Conservation (phyloP, 179 eudicot genomes). For the Corrigiola litoralis region DNA sequence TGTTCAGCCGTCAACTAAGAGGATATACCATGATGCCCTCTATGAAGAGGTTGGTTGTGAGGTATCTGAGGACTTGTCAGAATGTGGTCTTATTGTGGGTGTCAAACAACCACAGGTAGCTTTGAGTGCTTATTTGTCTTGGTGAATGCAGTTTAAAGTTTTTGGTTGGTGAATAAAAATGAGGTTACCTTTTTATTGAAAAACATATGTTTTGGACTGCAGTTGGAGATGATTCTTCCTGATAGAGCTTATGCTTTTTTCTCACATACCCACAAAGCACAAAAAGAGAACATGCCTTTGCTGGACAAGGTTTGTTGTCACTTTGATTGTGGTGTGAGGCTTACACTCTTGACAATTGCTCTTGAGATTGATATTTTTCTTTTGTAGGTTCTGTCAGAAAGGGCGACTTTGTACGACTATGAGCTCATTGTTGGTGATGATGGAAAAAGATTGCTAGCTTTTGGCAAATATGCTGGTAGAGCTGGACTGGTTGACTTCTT, state of each 20-base stretch:
- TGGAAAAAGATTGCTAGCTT: slow-evolving; percentile 81
- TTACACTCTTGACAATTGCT: slow-evolving; percentile 2
- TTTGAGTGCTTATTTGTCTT: background rate
- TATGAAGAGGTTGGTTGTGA: slow-evolving; percentile 98
- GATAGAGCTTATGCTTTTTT: slow-evolving; percentile 91
- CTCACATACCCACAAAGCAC: slow-evolving; percentile 98
- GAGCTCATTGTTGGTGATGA: slow-evolving; percentile 89
- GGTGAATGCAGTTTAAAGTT: background rate
- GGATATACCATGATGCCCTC: slow-evolving; percentile 81
- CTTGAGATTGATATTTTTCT: slow-evolving; percentile 5
- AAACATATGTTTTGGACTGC: no score
- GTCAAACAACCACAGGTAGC: slow-evolving; percentile 93
- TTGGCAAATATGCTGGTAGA: slow-evolving; percentile 93
- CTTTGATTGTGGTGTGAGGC: background rate
- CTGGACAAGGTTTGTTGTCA: slow-evolving; percentile 64
- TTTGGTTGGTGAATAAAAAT: background rate
- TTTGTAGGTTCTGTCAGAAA: slow-evolving; percentile 64
- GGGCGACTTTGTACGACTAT: slow-evolving; percentile 82
- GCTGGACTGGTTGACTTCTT: slow-evolving; percentile 92
- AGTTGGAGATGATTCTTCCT: slow-evolving; percentile 96
- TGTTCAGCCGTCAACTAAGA: slow-evolving; percentile 91
- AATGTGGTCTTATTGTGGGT: slow-evolving; percentile 90
- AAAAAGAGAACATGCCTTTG: slow-evolving; percentile 90
- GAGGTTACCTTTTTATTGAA: slow-evolving; percentile 1
- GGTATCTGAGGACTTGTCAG: slow-evolving; percentile 84